Evolutionary conservation across 805 yeast genomes (phyloP), one percentile per base, ranked within the genome.

Genomic region (Groenewaldozyma salmanticensis): DNA sequence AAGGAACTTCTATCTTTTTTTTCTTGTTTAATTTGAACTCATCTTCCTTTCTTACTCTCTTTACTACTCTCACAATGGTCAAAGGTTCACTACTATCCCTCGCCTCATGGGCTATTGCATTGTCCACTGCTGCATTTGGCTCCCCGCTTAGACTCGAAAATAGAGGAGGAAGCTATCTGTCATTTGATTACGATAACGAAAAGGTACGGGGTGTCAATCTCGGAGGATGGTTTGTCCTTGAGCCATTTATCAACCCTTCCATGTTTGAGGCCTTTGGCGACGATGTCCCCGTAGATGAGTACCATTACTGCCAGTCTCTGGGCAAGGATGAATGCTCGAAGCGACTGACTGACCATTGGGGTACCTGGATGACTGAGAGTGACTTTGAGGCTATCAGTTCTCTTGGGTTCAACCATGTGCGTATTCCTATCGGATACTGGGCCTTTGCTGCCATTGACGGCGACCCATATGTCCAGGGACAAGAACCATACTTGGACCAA

Each of bases 341-440:
- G 3, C 61, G 77, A 31, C 64, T 88, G 45, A 63, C 70, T 33
- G 52, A 70, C 27, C 97, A 88, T 64, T 88, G 96, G 95, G 58
- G 66, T 36, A 65, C 82, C 13, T 88, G 82, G 77, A 73, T 75
- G 57, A 77, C 79, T 5, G 94, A 82, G 60, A 53, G 59, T 18
- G 96, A 88, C 59, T 79, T 90, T 52, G 50, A 61, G 38, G 56
- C 66, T 40, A 83, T 88, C 40, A 68, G 70, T 4, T 54, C 52
- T 9, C 67, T 67, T 42, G 95, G 95, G 1, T 68, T 88, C 48
- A 90, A 88, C 62, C 68, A 80, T 49, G 95, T 86, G 17, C 76
- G 96, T 54, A 80, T 88, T 45, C 96, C 97, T 35, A 75, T 88
- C 42, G 96, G 96, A 7, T 88, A 88, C 65, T 90, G 97, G 97